Conservation (phyloP, 139 green algal genomes). For the Auxenochlorella pyrenoidosa region DNA sequence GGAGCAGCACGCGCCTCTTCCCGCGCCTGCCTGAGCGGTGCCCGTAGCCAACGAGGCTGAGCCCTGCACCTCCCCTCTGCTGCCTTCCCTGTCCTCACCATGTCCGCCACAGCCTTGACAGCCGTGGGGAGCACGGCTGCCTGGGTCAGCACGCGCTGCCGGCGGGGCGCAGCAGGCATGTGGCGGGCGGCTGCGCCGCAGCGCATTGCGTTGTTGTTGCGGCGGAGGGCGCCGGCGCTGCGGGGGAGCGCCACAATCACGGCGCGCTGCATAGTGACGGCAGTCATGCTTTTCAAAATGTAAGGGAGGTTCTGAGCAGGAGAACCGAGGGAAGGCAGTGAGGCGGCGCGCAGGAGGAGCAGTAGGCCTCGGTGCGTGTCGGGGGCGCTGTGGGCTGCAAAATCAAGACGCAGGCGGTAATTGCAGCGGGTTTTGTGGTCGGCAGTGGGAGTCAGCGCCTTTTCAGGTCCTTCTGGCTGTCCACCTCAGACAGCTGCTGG, state of each 20-base stretch:
- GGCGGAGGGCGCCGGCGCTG: background rate
- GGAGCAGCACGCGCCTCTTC: background rate
- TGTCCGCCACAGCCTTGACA: background rate
- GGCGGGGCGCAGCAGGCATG: background rate
- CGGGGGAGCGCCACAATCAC: background rate
- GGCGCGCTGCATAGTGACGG: background rate
- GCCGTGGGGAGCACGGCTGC: background rate
- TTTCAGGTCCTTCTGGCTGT: no score
- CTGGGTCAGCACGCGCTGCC: background rate
- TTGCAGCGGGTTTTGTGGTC: no score
- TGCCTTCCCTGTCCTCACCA: background rate
- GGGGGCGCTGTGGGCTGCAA: no score
- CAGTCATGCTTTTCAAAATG: background rate
- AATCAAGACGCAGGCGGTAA: no score
- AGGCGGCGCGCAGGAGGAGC: background rate
- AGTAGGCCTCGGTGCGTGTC: no score
- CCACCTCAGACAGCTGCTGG: no score
- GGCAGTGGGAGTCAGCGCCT: no score
- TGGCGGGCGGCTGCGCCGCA: background rate
- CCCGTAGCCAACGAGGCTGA: background rate
- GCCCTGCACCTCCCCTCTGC: no score
- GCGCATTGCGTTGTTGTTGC: background rate
- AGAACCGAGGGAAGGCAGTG: background rate
- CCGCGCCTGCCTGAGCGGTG: no score
- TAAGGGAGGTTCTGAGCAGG: background rate